Percentiles rank a stretch among this genome's conserved stretches.
phyloP scores from a whole-genome alignment of 1,284 basidiomycete species.

The Pterulicium gracile region DNA sequence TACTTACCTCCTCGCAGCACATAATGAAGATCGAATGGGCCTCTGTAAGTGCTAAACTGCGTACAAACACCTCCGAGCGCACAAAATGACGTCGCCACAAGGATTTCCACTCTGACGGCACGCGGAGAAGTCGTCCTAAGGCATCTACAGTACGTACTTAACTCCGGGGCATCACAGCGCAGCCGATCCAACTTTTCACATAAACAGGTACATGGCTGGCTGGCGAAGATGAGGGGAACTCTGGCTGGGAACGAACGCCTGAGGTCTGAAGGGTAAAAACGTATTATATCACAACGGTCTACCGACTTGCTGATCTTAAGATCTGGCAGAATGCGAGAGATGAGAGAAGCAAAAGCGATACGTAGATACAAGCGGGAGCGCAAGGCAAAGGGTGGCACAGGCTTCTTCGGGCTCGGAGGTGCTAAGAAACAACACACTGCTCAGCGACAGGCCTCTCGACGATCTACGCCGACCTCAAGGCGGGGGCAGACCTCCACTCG shows the following conservation, averaged over 20 bases:
- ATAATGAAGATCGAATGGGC: slow-evolving; percentile 39
- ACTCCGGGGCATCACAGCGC: too few species aligned
- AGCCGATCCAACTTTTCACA: too few species aligned
- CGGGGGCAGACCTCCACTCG: too few species aligned
- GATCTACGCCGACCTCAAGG: too few species aligned
- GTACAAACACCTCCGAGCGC: slow-evolving; percentile 6
- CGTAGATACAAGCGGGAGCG: slow-evolving; percentile 16
- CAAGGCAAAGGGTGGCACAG: slow-evolving; percentile 13
- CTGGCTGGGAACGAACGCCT: slow-evolving; percentile 49
- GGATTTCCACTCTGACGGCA: slow-evolving; percentile 38
- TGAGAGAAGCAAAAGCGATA: slow-evolving; percentile 36
- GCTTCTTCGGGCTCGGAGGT: background rate
- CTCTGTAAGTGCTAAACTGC: slow-evolving; percentile 20
- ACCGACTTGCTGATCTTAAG: background rate
- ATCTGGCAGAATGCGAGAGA: slow-evolving; percentile 32
- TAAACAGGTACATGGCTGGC: slow-evolving; percentile 55
- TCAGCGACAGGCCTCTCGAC: background rate
- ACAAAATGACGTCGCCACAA: slow-evolving; percentile 5
- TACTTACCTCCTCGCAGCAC: slow-evolving; percentile 5
- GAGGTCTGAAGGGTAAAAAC: background rate
- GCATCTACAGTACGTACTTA: slow-evolving; percentile 35
- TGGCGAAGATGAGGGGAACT: slow-evolving; percentile 70
- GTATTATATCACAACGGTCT: background rate
- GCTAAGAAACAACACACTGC: background rate
- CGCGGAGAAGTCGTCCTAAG: slow-evolving; percentile 35